Base-by-base conservation (phyloP, 2,329 filamentous ascomycete genomes). In the Lasiodiplodia theobromae region DNA sequence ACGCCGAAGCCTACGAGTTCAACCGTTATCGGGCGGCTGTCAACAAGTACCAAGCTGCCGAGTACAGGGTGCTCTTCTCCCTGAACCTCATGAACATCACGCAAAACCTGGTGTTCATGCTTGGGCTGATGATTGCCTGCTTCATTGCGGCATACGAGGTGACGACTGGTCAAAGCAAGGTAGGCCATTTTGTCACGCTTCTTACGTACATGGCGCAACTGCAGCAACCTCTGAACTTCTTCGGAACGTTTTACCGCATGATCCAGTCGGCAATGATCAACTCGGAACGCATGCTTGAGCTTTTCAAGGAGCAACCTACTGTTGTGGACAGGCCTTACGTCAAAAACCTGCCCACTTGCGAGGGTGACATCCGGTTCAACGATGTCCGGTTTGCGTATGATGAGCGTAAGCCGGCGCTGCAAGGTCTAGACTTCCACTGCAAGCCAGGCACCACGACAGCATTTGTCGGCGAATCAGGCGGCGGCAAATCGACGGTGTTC, bases 261-360 rank as follows among this genome's bases (percentile, higher is more conserved):
- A 95, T 98, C 6, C 96, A 98, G 80, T 96, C 94, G 73, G 92
- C 95, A 66, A 92, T 99, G 91, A 98, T 99, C 76, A 97, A 96
- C 69, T 94, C 95, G 4, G 96, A 99, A 84, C 90, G 96, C 21
- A 90, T 99, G 78, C 83, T 99, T 67, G 96, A 98, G 80, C 85
- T 99, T 21, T 98, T 99, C 87, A 97, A 97, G 80, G 96, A 98
- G 75, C 89, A 93, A 74, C 95, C 96, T 0, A 97, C 93, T 0
- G 95, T 99, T 34, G 86, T 95, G 8, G 96, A 99, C 78, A 86
- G 86, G 18, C 88, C 90, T 0, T 83, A 86, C 66, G 92, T 91
- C 1, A 80, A 83, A 57, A 82, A 86, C 0, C 81, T 98, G 70
- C 80, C 84, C 23, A 82, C 85, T 3, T 97, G 94, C 79, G 84